These are phyloP conservation scores for Kernera saxatilis DNA, from an alignment of 345 rosid species.

Conservation along the genomic window DNA sequence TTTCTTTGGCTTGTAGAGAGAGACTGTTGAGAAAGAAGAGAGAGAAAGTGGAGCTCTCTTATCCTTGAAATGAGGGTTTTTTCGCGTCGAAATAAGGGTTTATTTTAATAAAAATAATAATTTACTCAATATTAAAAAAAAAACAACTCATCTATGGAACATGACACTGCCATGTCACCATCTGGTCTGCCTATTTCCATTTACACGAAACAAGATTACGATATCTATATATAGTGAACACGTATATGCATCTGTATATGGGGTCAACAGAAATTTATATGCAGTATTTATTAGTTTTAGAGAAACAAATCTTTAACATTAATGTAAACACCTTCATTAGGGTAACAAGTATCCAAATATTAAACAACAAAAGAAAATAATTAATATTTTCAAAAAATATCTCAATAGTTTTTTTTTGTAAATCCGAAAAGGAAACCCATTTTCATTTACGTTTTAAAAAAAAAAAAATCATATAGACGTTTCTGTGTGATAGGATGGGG, in stretches of 20 bases:
- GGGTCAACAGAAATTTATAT: not conserved
- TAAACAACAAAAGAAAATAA: not conserved
- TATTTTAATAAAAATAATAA: constrained; percentile 16
- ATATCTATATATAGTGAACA: constrained; percentile 3
- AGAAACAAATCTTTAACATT: not conserved
- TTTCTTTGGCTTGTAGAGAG: constrained; percentile 35
- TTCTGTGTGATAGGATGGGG: constrained; percentile 25
- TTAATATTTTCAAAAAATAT: not conserved
- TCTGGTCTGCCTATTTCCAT: constrained; percentile 24
- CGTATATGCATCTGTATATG: not conserved
- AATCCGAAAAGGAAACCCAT: not conserved
- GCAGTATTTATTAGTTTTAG: not conserved
- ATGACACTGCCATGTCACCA: constrained; percentile 50
- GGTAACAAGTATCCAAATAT: constrained; percentile 7
- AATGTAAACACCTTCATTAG: not conserved
- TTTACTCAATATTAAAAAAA: not conserved
- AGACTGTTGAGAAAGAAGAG: constrained; percentile 26
- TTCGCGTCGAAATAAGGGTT: constrained; percentile 44
- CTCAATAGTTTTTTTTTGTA: not conserved
- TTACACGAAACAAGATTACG: constrained; percentile 16
- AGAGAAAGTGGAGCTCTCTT: constrained; percentile 32
- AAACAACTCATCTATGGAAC: constrained; percentile 30
- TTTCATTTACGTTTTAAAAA: not conserved
- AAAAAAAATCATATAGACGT: not conserved
- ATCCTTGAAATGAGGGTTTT: constrained; percentile 50